Conservation (phyloP, 495 filamentous ascomycete species). For the Penicillium bovifimosum region DNA sequence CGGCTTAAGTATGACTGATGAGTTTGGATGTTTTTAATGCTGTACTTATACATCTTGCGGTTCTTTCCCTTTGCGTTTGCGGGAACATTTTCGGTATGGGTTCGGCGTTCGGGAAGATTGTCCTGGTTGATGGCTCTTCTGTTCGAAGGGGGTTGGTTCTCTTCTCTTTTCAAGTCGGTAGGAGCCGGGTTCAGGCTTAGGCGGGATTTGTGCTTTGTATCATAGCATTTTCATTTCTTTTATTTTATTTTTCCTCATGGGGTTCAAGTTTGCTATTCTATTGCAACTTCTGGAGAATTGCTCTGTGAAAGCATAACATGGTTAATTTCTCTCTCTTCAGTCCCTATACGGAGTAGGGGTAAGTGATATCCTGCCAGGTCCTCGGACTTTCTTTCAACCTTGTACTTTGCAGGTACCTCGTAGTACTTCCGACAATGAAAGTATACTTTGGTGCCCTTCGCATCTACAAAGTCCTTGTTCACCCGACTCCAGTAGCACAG, state of each 20-base stretch:
- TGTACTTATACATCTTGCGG: not conserved
- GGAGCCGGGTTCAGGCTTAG: not conserved
- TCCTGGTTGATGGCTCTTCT: not conserved
- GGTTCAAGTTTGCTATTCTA: not conserved
- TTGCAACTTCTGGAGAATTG: not conserved
- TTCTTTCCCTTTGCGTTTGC: not conserved
- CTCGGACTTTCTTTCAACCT: not conserved
- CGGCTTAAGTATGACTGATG: slow-evolving; percentile 12
- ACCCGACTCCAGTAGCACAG: slow-evolving; percentile 4
- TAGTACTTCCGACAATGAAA: not conserved
- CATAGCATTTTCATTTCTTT: not conserved
- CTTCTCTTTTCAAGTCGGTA: not conserved
- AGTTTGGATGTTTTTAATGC: not conserved
- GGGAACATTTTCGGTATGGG: not conserved
- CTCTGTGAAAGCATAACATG: not conserved
- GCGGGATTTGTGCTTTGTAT: slow-evolving; percentile 1
- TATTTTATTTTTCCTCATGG: not conserved
- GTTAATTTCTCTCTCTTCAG: not conserved
- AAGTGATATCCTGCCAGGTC: not conserved
- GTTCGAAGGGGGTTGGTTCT: not conserved
- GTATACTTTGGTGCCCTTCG: not conserved
- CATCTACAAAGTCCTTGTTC: not conserved
- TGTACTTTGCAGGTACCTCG: not conserved
- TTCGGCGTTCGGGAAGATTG: not conserved
- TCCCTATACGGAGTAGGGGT: not conserved